Evolutionary conservation across 2,329 filamentous ascomycete species (phyloP).

Genomic region (Aureobasidium melanogenum): DNA sequence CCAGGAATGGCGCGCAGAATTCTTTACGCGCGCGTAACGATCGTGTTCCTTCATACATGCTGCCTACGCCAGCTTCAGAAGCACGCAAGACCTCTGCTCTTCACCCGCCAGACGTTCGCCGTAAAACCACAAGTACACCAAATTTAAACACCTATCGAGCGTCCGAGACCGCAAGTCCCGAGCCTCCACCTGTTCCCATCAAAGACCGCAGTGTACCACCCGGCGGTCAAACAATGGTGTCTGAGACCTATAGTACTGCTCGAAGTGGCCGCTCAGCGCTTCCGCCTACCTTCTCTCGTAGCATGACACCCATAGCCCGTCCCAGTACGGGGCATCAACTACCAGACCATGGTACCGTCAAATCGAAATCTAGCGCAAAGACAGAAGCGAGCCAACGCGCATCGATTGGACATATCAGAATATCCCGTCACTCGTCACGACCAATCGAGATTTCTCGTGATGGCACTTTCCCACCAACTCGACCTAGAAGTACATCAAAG

Average conservation of each 20-base stretch:
- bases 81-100: background rate
- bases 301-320: background rate
- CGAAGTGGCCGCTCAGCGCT: background rate
- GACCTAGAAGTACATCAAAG: conserved; percentile 20
- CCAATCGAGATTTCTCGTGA: background rate
- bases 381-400: background rate
- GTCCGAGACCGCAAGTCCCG: background rate
- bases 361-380: background rate
- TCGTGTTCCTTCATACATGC: conserved; percentile 5
- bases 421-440: background rate
- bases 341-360: background rate
- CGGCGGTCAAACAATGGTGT: background rate
- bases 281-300: background rate
- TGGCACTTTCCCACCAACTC: background rate
- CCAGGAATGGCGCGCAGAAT: background rate
- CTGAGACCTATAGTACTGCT: background rate
- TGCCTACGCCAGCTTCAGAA: conserved; percentile 8
- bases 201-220: background rate
- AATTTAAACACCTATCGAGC: background rate
- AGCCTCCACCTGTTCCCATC: background rate
- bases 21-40: background rate
- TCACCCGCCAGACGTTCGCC: background rate
- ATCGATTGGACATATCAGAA: background rate
- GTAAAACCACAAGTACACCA: background rate
- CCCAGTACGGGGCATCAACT: background rate